Percentiles rank a stretch among this genome's conserved stretches.
phyloP scores from a whole-genome alignment of 129 eudicot genomes.

The Glebionis coronaria region DNA sequence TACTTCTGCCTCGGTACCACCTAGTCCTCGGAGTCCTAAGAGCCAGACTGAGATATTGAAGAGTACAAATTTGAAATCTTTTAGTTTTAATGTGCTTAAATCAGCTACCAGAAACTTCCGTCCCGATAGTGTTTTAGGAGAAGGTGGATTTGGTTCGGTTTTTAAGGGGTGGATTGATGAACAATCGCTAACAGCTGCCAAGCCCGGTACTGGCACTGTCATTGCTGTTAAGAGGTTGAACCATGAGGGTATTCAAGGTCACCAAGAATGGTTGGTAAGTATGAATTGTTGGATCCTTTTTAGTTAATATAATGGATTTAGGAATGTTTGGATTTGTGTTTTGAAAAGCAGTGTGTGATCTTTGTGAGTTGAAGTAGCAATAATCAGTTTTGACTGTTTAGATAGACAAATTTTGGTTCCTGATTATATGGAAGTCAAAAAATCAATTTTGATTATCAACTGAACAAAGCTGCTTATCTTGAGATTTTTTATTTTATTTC shows the following conservation, averaged over 20 bases:
- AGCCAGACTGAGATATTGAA: constrained; percentile 61
- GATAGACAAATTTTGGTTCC: no score
- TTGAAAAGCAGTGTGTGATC: no score
- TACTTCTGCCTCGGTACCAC: constrained; percentile 34
- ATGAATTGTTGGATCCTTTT: neutral
- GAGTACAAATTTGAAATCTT: constrained; percentile 45
- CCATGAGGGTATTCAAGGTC: constrained; percentile 75
- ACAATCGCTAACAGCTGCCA: constrained; percentile 56
- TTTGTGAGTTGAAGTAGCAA: no score
- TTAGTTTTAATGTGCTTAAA: constrained; percentile 46
- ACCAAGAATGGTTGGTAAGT: constrained; percentile 81
- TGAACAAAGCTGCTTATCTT: no score
- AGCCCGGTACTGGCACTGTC: constrained; percentile 60
- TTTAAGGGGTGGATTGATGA: constrained; percentile 85
- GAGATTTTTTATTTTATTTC: no score
- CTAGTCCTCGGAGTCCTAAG: constrained; percentile 40
- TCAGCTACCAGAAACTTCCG: constrained; percentile 68
- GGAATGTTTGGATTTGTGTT: neutral
- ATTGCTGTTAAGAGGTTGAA: constrained; percentile 68
- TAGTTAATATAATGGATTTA: neutral
- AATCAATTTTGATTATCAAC: no score
- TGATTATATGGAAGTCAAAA: no score
- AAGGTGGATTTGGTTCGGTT: constrained; percentile 81
- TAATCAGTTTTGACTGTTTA: no score
- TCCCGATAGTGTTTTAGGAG: constrained; percentile 81